Evolutionary conservation across 2,329 filamentous ascomycete genomes (phyloP), one percentile per base, ranked within the genome.

Genomic region (Fusarium ramigenum): DNA sequence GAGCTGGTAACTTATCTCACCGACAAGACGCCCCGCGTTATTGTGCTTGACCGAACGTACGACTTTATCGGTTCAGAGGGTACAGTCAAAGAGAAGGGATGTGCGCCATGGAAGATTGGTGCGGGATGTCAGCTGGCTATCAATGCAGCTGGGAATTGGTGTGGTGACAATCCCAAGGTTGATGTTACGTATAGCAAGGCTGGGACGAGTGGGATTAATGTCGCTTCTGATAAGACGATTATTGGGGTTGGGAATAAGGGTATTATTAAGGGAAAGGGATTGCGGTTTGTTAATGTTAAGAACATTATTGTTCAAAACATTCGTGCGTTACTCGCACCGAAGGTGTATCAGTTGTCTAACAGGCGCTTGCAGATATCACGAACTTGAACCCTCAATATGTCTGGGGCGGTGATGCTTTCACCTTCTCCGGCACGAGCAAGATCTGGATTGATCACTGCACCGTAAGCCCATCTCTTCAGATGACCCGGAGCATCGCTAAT

Each of bases 241-340:
- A 70, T 85, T 30, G 83, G 83, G 8, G 77, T 79, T 30, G 83
- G 83, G 7, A 79, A 71, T 52, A 79, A 78, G 39, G 83, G 80
- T 40, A 77, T 84, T 7, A 80, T 85, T 57, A 81, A 80, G 30
- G 84, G 84, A 54, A 85, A 83, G 69, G 83, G 83, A 14, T 76
- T 85, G 9, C 77, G 78, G 1, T 74, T 85, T 32, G 64, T 68
- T 7, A 63, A 63, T 70, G 73, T 23, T 68, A 75, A 53, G 79
- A 84, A 83, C 66, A 73, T 83, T 25, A 78, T 83, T 7, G 80
- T 85, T 12, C 70, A 74, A 34, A 74, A 74, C 28, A 71, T 74
- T n/a, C 70, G 65, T 60, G 8, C 30, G 60, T 34, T 16, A 5
- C 1, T 7, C 10, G 3, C 0, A 9, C 5, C 0, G 4, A 0